Evolutionary conservation across 1,139 yeast genomes (phyloP), one percentile per base, ranked within the genome.

Genomic region (Suhomyces bribrorum): DNA sequence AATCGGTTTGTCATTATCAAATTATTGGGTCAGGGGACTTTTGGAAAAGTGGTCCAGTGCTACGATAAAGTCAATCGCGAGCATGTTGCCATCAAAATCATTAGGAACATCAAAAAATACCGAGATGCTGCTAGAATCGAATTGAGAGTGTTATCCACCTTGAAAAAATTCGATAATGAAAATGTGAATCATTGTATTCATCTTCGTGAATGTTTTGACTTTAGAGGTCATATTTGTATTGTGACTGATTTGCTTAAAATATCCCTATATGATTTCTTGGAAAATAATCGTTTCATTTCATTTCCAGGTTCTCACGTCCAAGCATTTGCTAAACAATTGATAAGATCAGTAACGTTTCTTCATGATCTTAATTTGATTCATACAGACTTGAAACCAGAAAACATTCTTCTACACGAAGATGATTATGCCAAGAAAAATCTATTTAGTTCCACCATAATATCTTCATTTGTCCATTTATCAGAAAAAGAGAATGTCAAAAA

Each of bases 381-480:
- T 62, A 94, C 98, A 0, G 99, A 94, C 59, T 69, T 88, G 50
- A 88, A 88, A 60, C 99, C 99, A 0, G 99, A 94, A 60, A 94
- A 94, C 59, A 86, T 92, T 32, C 63, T 94, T 29, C 69, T 94
- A 26, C 79, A 83, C 41, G 85, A 83, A 50, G 84, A 77, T 50
- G 59, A 73, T 1, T 77, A 56, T 47, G 48, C 50, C 13, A 64
- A 66, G 44, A 70, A 69, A 41, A 54, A 52, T 27, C 52, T 72
- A 14, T 46, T 53, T 17, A 62, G 71, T 32, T 57, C 62, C 20
- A 69, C 77, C 0, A 62, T 67, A 13, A 54, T 66, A 3, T 46
- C 65, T 9, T 54, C 68, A 26, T 72, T 56, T 47, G 43, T 58
- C 36, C 56, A 57, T 24, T 56, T 70, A 31, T 45, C 47, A 14